phyloP scores from a whole-genome alignment of 1,284 basidiomycete species.

The Thelephora terrestris region DNA sequence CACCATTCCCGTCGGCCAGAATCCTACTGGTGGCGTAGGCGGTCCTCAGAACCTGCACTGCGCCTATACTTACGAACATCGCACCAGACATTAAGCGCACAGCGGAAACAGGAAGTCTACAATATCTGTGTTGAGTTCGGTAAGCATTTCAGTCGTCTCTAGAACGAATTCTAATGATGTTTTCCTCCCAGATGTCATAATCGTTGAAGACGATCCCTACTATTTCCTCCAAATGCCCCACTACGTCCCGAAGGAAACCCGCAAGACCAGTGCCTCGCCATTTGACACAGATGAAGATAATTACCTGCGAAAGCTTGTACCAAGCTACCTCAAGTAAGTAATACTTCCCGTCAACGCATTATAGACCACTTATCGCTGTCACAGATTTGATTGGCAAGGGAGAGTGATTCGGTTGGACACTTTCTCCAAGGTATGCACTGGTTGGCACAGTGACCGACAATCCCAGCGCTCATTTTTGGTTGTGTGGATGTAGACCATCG shows the following conservation, averaged over 20 bases:
- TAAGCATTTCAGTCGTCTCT: constrained; percentile 16
- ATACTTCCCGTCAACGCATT: constrained; percentile 9
- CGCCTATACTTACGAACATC: background rate
- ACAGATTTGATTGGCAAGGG: constrained; percentile 62
- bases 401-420: constrained; percentile 73
- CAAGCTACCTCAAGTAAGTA: constrained; percentile 54
- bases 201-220: constrained; percentile 78
- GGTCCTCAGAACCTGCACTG: constrained; percentile 17
- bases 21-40: constrained; percentile 67
- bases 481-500: constrained; percentile 44
- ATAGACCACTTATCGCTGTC: constrained; percentile 12
- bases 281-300: constrained; percentile 23
- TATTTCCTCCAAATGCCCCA: constrained; percentile 60
- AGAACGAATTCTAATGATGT: background rate
- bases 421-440: constrained; percentile 58
- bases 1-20: constrained; percentile 68
- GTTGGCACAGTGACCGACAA: no score
- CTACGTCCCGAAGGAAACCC: constrained; percentile 37
- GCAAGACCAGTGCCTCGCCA: constrained; percentile 18
- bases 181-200: constrained; percentile 43
- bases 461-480: no score
- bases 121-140: constrained; percentile 71
- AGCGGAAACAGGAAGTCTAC: constrained; percentile 73
- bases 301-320: constrained; percentile 48
- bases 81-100: constrained; percentile 46